phyloP scores from a whole-genome alignment of 768 basidiomycete species.

The Collybiopsis luxurians region DNA sequence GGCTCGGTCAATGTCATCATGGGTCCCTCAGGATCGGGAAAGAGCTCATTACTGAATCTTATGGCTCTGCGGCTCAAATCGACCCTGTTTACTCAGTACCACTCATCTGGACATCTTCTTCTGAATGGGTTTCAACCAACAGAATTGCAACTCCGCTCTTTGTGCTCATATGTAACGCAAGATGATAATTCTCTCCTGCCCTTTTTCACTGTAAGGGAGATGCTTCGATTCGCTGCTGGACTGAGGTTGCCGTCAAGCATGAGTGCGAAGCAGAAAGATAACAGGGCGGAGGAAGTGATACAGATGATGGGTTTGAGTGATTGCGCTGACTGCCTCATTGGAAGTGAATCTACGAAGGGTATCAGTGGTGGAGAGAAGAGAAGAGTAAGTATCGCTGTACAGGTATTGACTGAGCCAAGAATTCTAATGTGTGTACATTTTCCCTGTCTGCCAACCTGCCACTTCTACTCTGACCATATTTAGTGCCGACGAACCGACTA shows the following conservation, averaged over 20 bases:
- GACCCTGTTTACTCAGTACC: neutral
- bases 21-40: constrained; percentile 41
- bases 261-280: constrained; percentile 27
- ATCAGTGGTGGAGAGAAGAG: constrained; percentile 39
- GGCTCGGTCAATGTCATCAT: constrained; percentile 26
- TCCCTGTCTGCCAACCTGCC: neutral
- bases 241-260: constrained; percentile 31
- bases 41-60: constrained; percentile 9
- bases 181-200: constrained; percentile 32
- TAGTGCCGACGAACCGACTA: constrained; percentile 8
- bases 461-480: neutral
- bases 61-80: constrained; percentile 8
- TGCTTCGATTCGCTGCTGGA: constrained; percentile 42
- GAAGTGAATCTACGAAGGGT: constrained; percentile 33
- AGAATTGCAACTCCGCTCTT: neutral
- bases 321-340: constrained; percentile 43
- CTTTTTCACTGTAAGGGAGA: constrained; percentile 39
- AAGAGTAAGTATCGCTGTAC: constrained; percentile 42
- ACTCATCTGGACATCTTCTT: constrained; percentile 10
- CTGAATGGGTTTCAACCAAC: constrained; percentile 14
- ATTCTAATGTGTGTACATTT: constrained; percentile 32
- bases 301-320: constrained; percentile 39
- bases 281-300: constrained; percentile 41
- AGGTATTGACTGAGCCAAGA: constrained; percentile 34
- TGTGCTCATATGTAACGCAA: constrained; percentile 30